Percentiles rank a stretch among this genome's conserved stretches.
Conservation (phyloP, 1,284 basidiomycete species). For the Phellopilus nigrolimitatus region DNA sequence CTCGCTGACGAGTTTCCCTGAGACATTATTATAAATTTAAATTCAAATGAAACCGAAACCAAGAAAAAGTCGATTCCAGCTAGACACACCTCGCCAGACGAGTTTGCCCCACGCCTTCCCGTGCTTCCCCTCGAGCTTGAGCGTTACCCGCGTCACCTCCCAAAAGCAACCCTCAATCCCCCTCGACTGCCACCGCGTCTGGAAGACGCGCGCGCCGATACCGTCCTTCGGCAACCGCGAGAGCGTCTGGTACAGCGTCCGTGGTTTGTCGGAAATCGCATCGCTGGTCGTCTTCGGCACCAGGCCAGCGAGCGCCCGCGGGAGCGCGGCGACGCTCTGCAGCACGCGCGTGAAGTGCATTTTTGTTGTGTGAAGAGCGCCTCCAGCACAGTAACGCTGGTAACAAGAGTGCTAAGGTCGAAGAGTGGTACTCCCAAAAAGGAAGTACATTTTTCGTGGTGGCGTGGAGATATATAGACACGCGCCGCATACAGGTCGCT, state of each 20-base stretch:
- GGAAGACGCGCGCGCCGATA: conserved; percentile 60
- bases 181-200: conserved; percentile 68
- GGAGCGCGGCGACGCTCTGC: conserved; percentile 1
- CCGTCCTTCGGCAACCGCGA: conserved; percentile 64
- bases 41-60: background rate
- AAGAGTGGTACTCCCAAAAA: too few relatives aligned
- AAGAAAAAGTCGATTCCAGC: background rate
- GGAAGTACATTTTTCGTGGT: too few relatives aligned
- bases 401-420: too few relatives aligned
- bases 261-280: conserved; percentile 42
- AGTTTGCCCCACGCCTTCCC: conserved; percentile 76
- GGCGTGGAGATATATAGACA: too few relatives aligned
- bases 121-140: conserved; percentile 66
- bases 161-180: conserved; percentile 64
- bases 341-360: background rate
- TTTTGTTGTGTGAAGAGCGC: background rate
- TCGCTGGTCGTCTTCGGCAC: conserved; percentile 9
- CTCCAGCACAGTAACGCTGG: background rate
- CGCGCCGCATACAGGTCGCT: too few relatives aligned
- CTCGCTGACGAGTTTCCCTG: conserved; percentile 34
- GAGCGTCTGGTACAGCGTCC: conserved; percentile 66
- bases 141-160: conserved; percentile 60
- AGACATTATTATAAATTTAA: background rate
- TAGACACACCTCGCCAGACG: conserved; percentile 68
- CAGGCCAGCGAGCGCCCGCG: conserved; percentile 13